Conservation (phyloP, 306 rosid genomes). For the Sicyos baderoa region DNA sequence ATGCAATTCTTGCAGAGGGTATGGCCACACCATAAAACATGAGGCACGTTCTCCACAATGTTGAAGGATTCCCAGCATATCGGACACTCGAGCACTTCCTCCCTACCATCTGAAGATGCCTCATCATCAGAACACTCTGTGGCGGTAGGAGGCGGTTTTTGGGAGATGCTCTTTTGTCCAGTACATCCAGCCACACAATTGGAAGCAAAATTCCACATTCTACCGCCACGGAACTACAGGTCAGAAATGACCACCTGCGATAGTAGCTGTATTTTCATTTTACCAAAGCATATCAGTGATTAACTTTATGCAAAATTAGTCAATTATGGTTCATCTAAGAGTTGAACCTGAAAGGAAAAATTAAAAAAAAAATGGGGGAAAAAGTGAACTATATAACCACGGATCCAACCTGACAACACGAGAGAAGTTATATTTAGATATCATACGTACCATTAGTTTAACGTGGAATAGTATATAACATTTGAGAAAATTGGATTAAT, state of each 20-base stretch:
- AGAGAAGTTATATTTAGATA: not conserved
- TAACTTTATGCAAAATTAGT: not conserved
- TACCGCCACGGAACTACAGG: constrained; percentile 20
- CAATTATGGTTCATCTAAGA: constrained; percentile 18
- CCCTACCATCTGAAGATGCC: constrained; percentile 65
- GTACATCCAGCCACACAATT: constrained; percentile 67
- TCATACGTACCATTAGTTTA: not conserved
- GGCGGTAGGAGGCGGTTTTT: constrained; percentile 40
- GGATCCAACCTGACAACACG: not conserved
- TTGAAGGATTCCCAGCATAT: constrained; percentile 96
- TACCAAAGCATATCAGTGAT: constrained; percentile 4
- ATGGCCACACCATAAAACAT: constrained; percentile 97
- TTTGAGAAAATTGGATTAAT: not conserved
- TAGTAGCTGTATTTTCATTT: constrained; percentile 8
- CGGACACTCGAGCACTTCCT: constrained; percentile 92
- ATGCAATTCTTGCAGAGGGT: constrained; percentile 97
- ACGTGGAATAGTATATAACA: not conserved
- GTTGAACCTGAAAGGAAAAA: constrained; percentile 20
- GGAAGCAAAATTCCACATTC: constrained; percentile 92
- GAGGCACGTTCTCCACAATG: constrained; percentile 92
- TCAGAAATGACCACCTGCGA: constrained; percentile 3
- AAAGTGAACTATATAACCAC: not conserved
- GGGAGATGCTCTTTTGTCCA: constrained; percentile 41
- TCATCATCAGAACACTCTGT: constrained; percentile 89
- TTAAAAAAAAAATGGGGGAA: not conserved